Evolutionary conservation across 1,284 basidiomycete genomes (phyloP).

Genomic region (Ganoderma boninense): DNA sequence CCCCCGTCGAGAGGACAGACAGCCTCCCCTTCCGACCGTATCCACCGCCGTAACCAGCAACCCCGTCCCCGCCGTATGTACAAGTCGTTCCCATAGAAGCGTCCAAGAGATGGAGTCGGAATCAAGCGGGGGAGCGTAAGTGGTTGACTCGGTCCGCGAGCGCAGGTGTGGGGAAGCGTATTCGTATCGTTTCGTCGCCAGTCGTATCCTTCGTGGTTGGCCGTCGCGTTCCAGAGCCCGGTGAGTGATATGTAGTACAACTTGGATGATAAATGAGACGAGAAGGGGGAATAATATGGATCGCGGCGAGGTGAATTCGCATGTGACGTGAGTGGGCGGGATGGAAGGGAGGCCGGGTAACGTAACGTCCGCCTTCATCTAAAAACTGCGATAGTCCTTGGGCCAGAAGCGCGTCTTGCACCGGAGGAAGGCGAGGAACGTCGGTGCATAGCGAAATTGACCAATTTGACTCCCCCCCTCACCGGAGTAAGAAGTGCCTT

Average conservation of each 20-base stretch:
- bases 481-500: slow-evolving; percentile 19
- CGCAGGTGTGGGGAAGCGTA: slow-evolving; percentile 17
- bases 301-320: slow-evolving; percentile 16
- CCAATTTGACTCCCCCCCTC: slow-evolving; percentile 13
- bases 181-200: slow-evolving; percentile 29
- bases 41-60: slow-evolving; percentile 3
- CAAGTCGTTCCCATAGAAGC: slow-evolving; percentile 29
- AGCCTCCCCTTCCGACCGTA: slow-evolving; percentile 18
- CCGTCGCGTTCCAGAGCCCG: slow-evolving; percentile 37
- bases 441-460: slow-evolving; percentile 20
- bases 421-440: slow-evolving; percentile 12
- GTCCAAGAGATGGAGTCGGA: slow-evolving; percentile 15
- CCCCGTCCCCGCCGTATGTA: slow-evolving; percentile 16
- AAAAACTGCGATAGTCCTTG: slow-evolving; percentile 26
- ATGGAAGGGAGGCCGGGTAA: slow-evolving; percentile 32
- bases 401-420: slow-evolving; percentile 18
- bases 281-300: slow-evolving; percentile 18
- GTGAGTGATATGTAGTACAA: slow-evolving; percentile 32
- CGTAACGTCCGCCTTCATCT: slow-evolving; percentile 34
- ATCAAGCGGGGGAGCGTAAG: slow-evolving; percentile 11
- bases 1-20: slow-evolving; percentile 24
- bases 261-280: slow-evolving; percentile 17
- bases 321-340: slow-evolving; percentile 27
- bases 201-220: slow-evolving; percentile 38
- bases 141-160: slow-evolving; percentile 20